These are phyloP conservation scores for Funneliformis caledonium DNA, from an alignment of 371 early-diverging fungal genomes.

Conservation along the genomic window DNA sequence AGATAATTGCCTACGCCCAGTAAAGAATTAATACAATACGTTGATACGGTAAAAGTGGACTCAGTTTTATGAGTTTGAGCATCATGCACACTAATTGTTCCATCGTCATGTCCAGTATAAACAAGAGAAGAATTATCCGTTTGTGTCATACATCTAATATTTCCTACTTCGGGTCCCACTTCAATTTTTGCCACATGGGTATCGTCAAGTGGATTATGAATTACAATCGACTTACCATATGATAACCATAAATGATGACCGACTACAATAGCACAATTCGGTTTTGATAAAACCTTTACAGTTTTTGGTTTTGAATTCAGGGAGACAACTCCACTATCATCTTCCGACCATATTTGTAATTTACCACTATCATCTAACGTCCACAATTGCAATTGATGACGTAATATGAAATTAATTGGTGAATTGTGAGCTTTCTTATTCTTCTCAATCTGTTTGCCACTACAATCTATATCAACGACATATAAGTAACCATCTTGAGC, in stretches of 20 bases:
- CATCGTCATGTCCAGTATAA: slow-evolving; percentile 81
- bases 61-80: slow-evolving; percentile 52
- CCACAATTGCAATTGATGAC: slow-evolving; percentile 66
- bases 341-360: slow-evolving; percentile 70
- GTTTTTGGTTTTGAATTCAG: slow-evolving; percentile 48
- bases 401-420: slow-evolving; percentile 68
- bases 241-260: slow-evolving; percentile 66
- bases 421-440: slow-evolving; percentile 59
- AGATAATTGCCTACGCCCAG: slow-evolving; percentile 67
- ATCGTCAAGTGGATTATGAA: slow-evolving; percentile 47
- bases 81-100: slow-evolving; percentile 79
- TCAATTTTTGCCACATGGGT: slow-evolving; percentile 44
- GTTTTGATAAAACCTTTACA: slow-evolving; percentile 51
- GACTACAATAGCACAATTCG: slow-evolving; percentile 54
- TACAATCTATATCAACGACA: slow-evolving; percentile 52
- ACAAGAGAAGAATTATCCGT: slow-evolving; percentile 57
- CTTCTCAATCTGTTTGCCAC: slow-evolving; percentile 56
- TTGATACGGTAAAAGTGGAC: slow-evolving; percentile 59
- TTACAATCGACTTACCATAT: slow-evolving; percentile 57
- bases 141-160: slow-evolving; percentile 63
- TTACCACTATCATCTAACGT: slow-evolving; percentile 77
- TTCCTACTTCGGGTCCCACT: slow-evolving; percentile 60
- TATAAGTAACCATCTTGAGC: slow-evolving; percentile 60
- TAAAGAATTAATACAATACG: slow-evolving; percentile 73
- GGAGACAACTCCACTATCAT: slow-evolving; percentile 42